Base-by-base conservation (phyloP, 139 green algal species). In the Coelastrella sp. region DNA sequence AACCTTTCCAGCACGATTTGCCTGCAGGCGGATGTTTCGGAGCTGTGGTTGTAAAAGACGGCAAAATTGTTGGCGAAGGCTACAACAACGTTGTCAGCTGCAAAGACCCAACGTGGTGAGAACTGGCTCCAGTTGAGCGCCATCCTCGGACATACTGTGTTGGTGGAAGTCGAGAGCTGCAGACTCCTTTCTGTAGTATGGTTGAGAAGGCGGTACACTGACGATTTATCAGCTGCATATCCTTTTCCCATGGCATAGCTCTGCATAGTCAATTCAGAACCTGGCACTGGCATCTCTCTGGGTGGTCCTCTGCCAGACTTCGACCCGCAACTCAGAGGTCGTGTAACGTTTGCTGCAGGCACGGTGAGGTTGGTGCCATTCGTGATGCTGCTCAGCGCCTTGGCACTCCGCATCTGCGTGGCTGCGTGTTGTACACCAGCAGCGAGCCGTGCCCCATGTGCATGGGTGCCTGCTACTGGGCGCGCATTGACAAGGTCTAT, bases 41-140 rank as follows among this genome's bases (percentile, higher is more conserved):
- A 7, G 92, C 92, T 24, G 78, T 94, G 9, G 65, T 95, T 4
- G 92, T 95, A 24, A 86, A 93, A 68, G 70, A 86, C n/a, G 89
- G 89, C 59, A 81, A 92, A 35, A 90, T 95, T 11, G 79, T 95
- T 60, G 92, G 92, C n/a, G 92, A 95, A 83, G 92, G 92, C 8
- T 91, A 93, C 85, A 95, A 95, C 81, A 90, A 93, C n/a, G 92
- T 95, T 10, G 49, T 95, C 56, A 84, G 79, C 15, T 49, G 90
- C 35, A 92, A 88, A 57, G 92, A 95, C 22, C 92, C 92, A 27
- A 95, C 92, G 20, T 94, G 91, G 90, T 92, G 85, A 89, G 92
- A 5, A 49, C 35, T 49, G 1, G 35, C 35, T 49, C 35, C 35
- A 5, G 35, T 49, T 49, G 35, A 49, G 35, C 35, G 35, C 35